Conservation (phyloP, 2,329 filamentous ascomycete genomes). For the Simplicillium sp. region DNA sequence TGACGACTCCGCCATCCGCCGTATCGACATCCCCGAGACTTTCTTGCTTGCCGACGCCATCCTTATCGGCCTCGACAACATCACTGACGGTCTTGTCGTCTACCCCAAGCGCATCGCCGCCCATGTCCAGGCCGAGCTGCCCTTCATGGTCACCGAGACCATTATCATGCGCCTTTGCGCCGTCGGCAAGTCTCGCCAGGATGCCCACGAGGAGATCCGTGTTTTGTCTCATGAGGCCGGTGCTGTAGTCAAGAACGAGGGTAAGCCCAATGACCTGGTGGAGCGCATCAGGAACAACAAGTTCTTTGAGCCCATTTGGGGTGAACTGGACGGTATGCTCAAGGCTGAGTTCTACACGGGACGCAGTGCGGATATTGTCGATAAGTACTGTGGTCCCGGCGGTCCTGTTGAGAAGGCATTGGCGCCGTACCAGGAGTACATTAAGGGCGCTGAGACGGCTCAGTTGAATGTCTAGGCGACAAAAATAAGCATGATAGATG, state of each 20-base stretch:
- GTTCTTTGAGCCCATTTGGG: conserved; percentile 68
- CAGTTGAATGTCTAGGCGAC: conserved; percentile 25
- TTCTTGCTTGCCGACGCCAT: conserved; percentile 63
- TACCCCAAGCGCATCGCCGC: conserved; percentile 65
- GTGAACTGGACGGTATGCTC: conserved; percentile 58
- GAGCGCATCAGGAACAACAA: conserved; percentile 61
- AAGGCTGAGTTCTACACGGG: conserved; percentile 46
- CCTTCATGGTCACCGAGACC: conserved; percentile 65
- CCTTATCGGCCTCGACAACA: conserved; percentile 57
- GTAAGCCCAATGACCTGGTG: conserved; percentile 72
- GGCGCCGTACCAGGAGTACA: conserved; percentile 24
- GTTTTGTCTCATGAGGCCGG: conserved; percentile 72
- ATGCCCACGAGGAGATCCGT: conserved; percentile 79
- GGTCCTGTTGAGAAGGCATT: conserved; percentile 29
- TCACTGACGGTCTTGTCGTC: conserved; percentile 61
- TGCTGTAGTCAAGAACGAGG: conserved; percentile 47
- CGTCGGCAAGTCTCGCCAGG: conserved; percentile 63
- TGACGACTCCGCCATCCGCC: conserved; percentile 64
- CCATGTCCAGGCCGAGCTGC: conserved; percentile 65
- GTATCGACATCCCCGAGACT: conserved; percentile 55
- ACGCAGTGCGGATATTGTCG: conserved; percentile 34
- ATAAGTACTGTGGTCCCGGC: conserved; percentile 30
- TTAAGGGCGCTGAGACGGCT: conserved; percentile 22
- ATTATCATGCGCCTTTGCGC: conserved; percentile 73
- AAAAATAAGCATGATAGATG: background rate